phyloP scores from a whole-genome alignment of 2,329 filamentous ascomycete genomes.

The Coniosporium tulheliwenetii region DNA sequence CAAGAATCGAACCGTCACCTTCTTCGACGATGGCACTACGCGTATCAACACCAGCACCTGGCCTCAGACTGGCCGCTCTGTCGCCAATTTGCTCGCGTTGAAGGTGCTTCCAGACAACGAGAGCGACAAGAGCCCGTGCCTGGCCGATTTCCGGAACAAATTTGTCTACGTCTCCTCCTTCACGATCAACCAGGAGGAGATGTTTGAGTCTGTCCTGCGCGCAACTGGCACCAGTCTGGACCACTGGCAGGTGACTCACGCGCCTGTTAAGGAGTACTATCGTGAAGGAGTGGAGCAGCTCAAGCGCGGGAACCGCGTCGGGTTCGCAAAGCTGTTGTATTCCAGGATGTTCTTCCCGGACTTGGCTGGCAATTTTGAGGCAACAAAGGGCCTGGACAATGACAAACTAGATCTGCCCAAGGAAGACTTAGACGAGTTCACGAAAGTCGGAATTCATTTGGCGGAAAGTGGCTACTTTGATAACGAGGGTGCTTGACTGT shows the following conservation, averaged over 20 bases:
- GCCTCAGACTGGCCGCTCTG: conserved; percentile 14
- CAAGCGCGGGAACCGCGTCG: conserved; percentile 25
- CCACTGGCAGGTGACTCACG: conserved; percentile 19
- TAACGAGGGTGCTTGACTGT: too few species aligned
- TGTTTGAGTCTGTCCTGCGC: conserved; percentile 18
- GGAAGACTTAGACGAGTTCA: conserved; percentile 39
- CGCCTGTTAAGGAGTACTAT: conserved; percentile 15
- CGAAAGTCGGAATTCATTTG: too few species aligned
- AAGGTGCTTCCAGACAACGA: conserved; percentile 8
- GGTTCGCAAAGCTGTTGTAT: conserved; percentile 38
- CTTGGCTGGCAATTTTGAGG: conserved; percentile 21
- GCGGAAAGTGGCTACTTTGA: too few species aligned
- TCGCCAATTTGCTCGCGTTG: conserved; percentile 18
- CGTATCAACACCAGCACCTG: conserved; percentile 17
- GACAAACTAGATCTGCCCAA: conserved; percentile 38
- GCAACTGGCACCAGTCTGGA: conserved; percentile 16
- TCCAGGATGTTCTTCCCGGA: conserved; percentile 32
- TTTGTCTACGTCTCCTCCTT: conserved; percentile 21
- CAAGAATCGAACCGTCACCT: conserved; percentile 7
- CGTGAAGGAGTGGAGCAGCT: conserved; percentile 30
- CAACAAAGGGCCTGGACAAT: conserved; percentile 27
- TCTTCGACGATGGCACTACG: conserved; percentile 12
- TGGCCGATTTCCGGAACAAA: conserved; percentile 15
- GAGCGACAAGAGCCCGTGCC: conserved; percentile 4
- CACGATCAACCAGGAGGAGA: conserved; percentile 17